phyloP scores from a whole-genome alignment of 768 basidiomycete species.

The Phallus indusiatus region DNA sequence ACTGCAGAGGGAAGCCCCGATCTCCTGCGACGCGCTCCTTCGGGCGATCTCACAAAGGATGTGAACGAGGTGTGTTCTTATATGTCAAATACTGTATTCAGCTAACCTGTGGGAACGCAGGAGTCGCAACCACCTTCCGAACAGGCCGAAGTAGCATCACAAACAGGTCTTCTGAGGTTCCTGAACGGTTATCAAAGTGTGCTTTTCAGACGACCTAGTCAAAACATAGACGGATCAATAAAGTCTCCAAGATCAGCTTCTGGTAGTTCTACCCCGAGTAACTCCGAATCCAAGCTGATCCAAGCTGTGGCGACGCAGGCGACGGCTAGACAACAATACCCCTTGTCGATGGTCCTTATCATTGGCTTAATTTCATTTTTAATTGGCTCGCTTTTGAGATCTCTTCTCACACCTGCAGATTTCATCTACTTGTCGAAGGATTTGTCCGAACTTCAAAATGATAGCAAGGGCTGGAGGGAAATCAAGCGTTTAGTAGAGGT shows the following conservation, averaged over 20 bases:
- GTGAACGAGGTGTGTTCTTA: constrained; percentile 8
- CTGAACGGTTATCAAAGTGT: constrained; percentile 4
- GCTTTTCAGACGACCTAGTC: constrained; percentile 1
- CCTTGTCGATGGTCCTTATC: constrained; percentile 53
- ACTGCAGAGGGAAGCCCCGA: neutral
- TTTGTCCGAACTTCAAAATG: constrained; percentile 18
- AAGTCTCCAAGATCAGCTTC: constrained; percentile 17
- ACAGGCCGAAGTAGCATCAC: neutral
- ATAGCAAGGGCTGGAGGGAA: constrained; percentile 65
- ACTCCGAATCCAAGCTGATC: constrained; percentile 23
- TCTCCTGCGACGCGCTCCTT: neutral
- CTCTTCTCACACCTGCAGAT: constrained; percentile 82
- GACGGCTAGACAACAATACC: constrained; percentile 22
- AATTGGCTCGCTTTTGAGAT: constrained; percentile 83
- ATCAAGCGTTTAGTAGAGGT: constrained; percentile 73
- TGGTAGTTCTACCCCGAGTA: neutral
- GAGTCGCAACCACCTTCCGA: neutral
- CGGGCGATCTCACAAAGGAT: neutral
- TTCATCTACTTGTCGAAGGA: constrained; percentile 74
- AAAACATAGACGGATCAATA: neutral
- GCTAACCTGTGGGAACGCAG: constrained; percentile 1
- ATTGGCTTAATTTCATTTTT: constrained; percentile 83
- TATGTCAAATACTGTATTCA: neutral
- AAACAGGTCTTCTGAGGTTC: constrained; percentile 6
- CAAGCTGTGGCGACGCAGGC: constrained; percentile 7